These are phyloP conservation scores for Candida sanyaensis DNA, from an alignment of 1,139 yeast genomes.

Conservation along the genomic window DNA sequence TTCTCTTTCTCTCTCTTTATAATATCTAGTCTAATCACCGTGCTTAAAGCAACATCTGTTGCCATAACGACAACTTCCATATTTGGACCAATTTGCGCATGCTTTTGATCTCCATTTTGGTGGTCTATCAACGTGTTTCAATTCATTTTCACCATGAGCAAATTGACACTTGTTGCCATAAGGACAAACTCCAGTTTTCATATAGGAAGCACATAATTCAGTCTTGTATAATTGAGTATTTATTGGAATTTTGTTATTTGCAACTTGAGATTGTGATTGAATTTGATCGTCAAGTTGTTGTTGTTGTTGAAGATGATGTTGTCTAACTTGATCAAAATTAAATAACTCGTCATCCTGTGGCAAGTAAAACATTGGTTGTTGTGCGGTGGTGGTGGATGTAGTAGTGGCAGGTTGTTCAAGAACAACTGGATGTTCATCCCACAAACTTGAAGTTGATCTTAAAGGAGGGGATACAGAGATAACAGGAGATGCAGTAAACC, in stretches of 20 bases:
- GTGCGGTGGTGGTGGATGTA: not conserved
- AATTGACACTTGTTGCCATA: constrained; percentile 92
- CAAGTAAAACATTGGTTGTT: constrained; percentile 5
- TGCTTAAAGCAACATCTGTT: constrained; percentile 92
- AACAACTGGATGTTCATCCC: constrained; percentile 3
- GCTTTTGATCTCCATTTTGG: constrained; percentile 91
- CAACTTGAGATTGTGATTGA: not conserved
- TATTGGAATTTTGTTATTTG: constrained; percentile 22
- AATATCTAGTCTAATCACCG: constrained; percentile 33
- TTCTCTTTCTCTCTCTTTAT: not conserved
- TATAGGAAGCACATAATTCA: constrained; percentile 81
- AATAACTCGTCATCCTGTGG: constrained; percentile 23
- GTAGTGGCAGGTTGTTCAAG: constrained; percentile 1
- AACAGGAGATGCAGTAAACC: constrained; percentile 7
- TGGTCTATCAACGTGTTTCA: constrained; percentile 72
- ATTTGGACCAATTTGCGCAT: constrained; percentile 84
- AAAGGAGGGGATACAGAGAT: constrained; percentile 9
- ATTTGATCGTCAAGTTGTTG: not conserved
- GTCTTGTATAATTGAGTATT: constrained; percentile 85
- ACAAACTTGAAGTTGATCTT: constrained; percentile 3
- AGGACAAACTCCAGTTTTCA: constrained; percentile 75
- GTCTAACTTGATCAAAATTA: constrained; percentile 22
- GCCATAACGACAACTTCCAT: constrained; percentile 85
- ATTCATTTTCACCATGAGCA: constrained; percentile 85
- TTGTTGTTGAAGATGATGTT: constrained; percentile 12